Evolutionary conservation across 2,329 filamentous ascomycete genomes (phyloP), one percentile per base, ranked within the genome.

Genomic region (Phialophora chinensis): DNA sequence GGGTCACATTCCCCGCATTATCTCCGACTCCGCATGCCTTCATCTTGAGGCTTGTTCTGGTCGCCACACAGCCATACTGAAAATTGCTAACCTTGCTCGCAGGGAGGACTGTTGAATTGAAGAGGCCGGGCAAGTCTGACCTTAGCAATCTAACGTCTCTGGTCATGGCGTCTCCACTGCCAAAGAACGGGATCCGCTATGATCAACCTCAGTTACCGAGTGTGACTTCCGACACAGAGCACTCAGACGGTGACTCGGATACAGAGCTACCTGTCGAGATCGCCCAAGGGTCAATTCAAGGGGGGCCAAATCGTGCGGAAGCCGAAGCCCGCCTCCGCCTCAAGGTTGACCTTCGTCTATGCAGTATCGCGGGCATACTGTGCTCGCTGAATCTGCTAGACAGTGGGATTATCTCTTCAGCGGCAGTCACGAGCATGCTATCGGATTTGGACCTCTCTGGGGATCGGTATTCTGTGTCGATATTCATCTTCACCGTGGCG

Each of bases 401-500:
- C 78, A 87, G 85, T 57, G 88, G 88, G 49, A 88, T 91, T 71
- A 88, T 91, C 64, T 88, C 86, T 1, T 88, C 85, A 6, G 90
- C 89, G 0, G 87, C 88, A 0, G 89, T 91, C 10, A 91, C 89
- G 0, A 87, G 83, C 29, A 90, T 91, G 86, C 82, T 88, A 55
- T 73, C 78, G 11, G 89, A 91, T 73, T 80, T 91, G 50, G 83
- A 84, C 17, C 79, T 91, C 12, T 83, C 86, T 50, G 88, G 88
- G 25, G 86, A 88, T 69, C 82, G 88, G 47, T 91, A 89, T 71
- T 89, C 87, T 1, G 84, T 91, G 4, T 84, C 87, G 25, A 91
- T 92, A 65, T 89, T 91, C 78, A 90, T 91, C 74, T 91, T 91
- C 77, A 91, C 89, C 10, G 83, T 91, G 63, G 82, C 88, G 4